A percentile compares a stretch with the other conserved stretches of the same genome.
These are phyloP conservation scores for Xylaria cubensis DNA, from an alignment of 495 filamentous ascomycete species.

Conservation along the genomic window DNA sequence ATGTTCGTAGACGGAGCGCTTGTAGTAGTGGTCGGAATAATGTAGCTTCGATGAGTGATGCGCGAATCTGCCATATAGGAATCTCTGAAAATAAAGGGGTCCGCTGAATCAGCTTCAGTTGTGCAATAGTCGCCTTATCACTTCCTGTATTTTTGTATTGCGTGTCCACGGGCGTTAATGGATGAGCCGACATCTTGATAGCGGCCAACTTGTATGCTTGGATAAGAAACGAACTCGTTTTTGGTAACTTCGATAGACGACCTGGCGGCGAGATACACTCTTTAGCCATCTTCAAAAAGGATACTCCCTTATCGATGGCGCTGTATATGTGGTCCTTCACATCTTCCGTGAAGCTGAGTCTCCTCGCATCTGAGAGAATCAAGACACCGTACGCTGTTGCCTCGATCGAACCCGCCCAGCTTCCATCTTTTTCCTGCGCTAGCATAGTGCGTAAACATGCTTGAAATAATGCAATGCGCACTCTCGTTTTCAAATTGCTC, in stretches of 20 bases:
- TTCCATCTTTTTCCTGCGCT: background rate
- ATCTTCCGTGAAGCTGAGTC: background rate
- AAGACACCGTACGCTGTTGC: background rate
- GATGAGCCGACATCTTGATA: background rate
- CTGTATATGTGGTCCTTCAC: background rate
- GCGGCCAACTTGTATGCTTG: background rate
- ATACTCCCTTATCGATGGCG: background rate
- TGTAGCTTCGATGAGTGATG: constrained; percentile 34
- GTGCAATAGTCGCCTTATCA: background rate
- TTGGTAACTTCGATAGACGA: background rate
- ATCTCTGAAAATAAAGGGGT: background rate
- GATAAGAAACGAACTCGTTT: background rate
- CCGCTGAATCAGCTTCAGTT: background rate
- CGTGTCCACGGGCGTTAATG: background rate
- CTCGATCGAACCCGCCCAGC: background rate
- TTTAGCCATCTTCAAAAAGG: background rate
- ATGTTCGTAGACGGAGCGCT: constrained; percentile 29
- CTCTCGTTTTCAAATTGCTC: background rate
- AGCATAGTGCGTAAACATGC: background rate
- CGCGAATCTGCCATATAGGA: constrained; percentile 18
- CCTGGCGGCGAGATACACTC: background rate
- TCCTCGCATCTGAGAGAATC: background rate
- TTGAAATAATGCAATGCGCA: background rate
- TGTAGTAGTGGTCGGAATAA: constrained; percentile 30
- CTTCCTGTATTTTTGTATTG: background rate